These are phyloP conservation scores for Avena atlantica DNA, from an alignment of 176 grass and related monocot species.

Conservation along the genomic window DNA sequence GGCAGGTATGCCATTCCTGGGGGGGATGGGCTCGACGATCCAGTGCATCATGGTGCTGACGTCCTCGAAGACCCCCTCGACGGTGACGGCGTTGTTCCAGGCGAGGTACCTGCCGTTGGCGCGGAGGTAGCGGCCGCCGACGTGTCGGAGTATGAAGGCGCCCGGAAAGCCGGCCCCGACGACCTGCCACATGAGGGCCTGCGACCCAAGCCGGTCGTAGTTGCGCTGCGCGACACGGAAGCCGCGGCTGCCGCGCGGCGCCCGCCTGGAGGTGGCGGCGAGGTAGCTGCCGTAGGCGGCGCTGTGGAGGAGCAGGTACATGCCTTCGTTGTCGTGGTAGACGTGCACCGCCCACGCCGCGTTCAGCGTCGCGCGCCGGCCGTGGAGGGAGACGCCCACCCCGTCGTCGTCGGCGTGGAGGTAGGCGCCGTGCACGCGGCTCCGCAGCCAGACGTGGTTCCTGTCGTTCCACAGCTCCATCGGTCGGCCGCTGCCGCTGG, in stretches of 20 bases:
- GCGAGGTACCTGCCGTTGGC: not conserved
- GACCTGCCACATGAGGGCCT: constrained; percentile 1
- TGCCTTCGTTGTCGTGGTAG: not conserved
- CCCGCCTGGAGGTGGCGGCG: not conserved
- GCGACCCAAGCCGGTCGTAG: not conserved
- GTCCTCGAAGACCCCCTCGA: not conserved
- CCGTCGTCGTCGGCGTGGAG: constrained; percentile 39
- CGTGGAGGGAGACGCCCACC: not conserved
- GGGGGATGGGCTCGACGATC: constrained; percentile 12
- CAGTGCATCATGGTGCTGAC: constrained; percentile 22
- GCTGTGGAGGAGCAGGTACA: not conserved
- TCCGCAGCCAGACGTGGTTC: constrained; percentile 28
- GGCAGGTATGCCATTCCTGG: not conserved
- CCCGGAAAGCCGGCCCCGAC: not conserved
- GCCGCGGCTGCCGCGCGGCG: not conserved
- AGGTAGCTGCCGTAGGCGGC: constrained; percentile 44
- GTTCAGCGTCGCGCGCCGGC: not conserved
- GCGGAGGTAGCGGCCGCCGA: constrained; percentile 2
- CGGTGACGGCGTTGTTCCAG: not conserved
- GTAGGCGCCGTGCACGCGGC: not conserved
- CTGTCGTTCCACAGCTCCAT: constrained; percentile 27
- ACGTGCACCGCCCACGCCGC: constrained; percentile 27
- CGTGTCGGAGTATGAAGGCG: not conserved
- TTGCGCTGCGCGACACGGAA: not conserved
- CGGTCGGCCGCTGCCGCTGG: not conserved